Evolutionary conservation across 441 rosid genomes (phyloP).

Genomic region (Erodium chrysanthum): DNA sequence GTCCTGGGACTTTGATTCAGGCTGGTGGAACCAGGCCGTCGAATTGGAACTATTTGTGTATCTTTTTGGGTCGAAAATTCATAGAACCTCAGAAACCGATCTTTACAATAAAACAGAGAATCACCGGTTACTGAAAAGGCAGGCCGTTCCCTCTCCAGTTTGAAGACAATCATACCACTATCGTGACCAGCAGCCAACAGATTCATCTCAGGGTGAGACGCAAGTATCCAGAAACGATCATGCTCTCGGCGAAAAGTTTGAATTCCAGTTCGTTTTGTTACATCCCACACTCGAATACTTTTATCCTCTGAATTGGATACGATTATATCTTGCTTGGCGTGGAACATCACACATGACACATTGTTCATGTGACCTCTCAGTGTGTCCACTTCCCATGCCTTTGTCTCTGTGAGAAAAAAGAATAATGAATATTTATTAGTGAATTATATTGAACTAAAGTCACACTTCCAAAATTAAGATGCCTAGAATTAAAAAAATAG

Average conservation of each 20-base stretch:
- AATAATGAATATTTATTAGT: neutral
- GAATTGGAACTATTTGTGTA: slow-evolving; percentile 60
- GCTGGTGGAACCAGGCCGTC: slow-evolving; percentile 65
- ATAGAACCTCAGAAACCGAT: slow-evolving; percentile 60
- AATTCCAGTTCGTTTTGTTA: slow-evolving; percentile 68
- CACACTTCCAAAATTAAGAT: neutral
- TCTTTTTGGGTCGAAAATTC: slow-evolving; percentile 64
- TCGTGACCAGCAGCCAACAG: slow-evolving; percentile 91
- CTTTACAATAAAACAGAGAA: slow-evolving; percentile 58
- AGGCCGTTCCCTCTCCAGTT: slow-evolving; percentile 81
- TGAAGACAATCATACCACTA: slow-evolving; percentile 87
- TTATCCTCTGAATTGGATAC: slow-evolving; percentile 85
- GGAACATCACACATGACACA: slow-evolving; percentile 81
- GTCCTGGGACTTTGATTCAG: slow-evolving; percentile 81
- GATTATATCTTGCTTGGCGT: slow-evolving; percentile 76
- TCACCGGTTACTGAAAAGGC: slow-evolving; percentile 77
- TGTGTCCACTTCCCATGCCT: slow-evolving; percentile 91
- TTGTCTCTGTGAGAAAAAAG: slow-evolving; percentile 44
- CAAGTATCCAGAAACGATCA: slow-evolving; percentile 78
- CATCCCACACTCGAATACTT: slow-evolving; percentile 89
- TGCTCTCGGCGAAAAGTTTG: slow-evolving; percentile 83
- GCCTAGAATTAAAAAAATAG: neutral
- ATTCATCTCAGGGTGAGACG: slow-evolving; percentile 81
- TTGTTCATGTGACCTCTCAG: slow-evolving; percentile 82
- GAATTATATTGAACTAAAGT: neutral